Evolutionary conservation across 2,329 filamentous ascomycete species (phyloP).

Genomic region (Byssochlamys sp.): DNA sequence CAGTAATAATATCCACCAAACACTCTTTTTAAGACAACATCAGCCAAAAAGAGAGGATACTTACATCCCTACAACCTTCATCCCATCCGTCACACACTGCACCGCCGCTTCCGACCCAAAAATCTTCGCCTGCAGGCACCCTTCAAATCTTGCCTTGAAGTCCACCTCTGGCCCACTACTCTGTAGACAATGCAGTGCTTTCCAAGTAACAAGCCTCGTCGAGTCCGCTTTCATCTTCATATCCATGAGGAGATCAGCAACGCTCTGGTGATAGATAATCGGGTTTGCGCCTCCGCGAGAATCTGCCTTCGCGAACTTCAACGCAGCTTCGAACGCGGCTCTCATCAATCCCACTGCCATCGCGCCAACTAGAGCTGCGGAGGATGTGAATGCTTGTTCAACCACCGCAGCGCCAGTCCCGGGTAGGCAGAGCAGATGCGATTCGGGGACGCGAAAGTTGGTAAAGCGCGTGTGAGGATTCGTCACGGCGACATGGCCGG

Average conservation of each 20-base stretch:
- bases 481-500: slow-evolving; percentile 41
- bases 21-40: background rate
- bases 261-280: slow-evolving; percentile 41
- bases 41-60: slow-evolving; percentile 15
- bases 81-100: slow-evolving; percentile 41
- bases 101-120: slow-evolving; percentile 43
- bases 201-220: slow-evolving; percentile 44
- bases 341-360: slow-evolving; percentile 48
- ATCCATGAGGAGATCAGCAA: slow-evolving; percentile 44
- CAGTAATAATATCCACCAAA: background rate
- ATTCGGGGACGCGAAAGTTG: slow-evolving; percentile 38
- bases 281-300: slow-evolving; percentile 36
- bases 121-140: slow-evolving; percentile 44
- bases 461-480: slow-evolving; percentile 41
- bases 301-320: slow-evolving; percentile 46
- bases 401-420: slow-evolving; percentile 37
- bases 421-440: slow-evolving; percentile 39
- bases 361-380: slow-evolving; percentile 44
- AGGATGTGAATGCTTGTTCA: slow-evolving; percentile 35
- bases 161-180: slow-evolving; percentile 27
- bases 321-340: slow-evolving; percentile 43
- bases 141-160: slow-evolving; percentile 34
- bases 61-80: slow-evolving; percentile 44
- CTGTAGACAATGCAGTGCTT: slow-evolving; percentile 39
- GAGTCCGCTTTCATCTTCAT: slow-evolving; percentile 47